These are phyloP conservation scores for Pseudocercospora pini-densiflorae DNA, from an alignment of 2,329 filamentous ascomycete species.

Conservation along the genomic window DNA sequence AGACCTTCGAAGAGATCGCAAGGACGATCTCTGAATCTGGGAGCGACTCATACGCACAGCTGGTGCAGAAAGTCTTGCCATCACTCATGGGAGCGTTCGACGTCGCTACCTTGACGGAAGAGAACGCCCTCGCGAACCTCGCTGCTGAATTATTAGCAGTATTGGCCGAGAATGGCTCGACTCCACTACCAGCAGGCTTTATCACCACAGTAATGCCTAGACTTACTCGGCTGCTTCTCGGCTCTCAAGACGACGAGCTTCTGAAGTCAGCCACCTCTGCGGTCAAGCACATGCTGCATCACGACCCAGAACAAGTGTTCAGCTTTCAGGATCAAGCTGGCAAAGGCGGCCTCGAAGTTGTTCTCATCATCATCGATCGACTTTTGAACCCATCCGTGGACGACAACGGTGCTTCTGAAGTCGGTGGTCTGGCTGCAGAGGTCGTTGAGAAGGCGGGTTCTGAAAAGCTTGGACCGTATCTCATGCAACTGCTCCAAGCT, in stretches of 20 bases:
- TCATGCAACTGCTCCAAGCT: slow-evolving; percentile 84
- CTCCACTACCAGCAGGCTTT: slow-evolving; percentile 85
- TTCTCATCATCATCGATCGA: slow-evolving; percentile 89
- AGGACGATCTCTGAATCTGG: slow-evolving; percentile 67
- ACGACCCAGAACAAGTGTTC: slow-evolving; percentile 89
- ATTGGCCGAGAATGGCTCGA: slow-evolving; percentile 78
- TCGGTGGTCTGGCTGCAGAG: slow-evolving; percentile 90
- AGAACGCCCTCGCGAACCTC: slow-evolving; percentile 82
- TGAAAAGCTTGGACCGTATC: slow-evolving; percentile 85
- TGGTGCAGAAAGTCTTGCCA: slow-evolving; percentile 86
- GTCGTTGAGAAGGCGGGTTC: slow-evolving; percentile 94
- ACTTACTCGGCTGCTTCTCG: slow-evolving; percentile 79
- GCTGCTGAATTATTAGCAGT: slow-evolving; percentile 83
- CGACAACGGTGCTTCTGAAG: slow-evolving; percentile 93
- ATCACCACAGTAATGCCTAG: slow-evolving; percentile 86
- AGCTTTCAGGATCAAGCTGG: slow-evolving; percentile 80
- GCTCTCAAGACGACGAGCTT: slow-evolving; percentile 83
- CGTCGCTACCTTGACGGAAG: slow-evolving; percentile 81
- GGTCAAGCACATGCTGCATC: slow-evolving; percentile 85
- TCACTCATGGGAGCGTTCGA: slow-evolving; percentile 89
- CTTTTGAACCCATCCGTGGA: slow-evolving; percentile 83
- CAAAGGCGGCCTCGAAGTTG: slow-evolving; percentile 84
- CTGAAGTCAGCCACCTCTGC: slow-evolving; percentile 84
- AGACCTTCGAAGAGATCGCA: slow-evolving; percentile 90
- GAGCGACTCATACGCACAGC: slow-evolving; percentile 70